A percentile compares a stretch with the other conserved stretches of the same genome.
These are phyloP conservation scores for Wallacemonas sp. DNA, from an alignment of 208 protist genomes.

Conservation along the genomic window DNA sequence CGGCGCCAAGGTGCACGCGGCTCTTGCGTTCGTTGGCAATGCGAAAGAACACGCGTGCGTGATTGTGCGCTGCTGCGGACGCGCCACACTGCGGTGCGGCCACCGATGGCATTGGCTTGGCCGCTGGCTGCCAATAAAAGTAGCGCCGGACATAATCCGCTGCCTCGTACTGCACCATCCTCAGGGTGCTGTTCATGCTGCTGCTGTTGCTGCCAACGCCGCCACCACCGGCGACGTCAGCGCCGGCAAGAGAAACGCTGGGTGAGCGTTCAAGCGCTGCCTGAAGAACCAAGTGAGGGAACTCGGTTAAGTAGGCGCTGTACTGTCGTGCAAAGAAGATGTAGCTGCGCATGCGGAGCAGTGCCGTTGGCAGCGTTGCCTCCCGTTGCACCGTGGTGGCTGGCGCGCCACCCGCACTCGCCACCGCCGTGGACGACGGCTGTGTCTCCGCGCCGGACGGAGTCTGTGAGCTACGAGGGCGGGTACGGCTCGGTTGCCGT, in stretches of 20 bases:
- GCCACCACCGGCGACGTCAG: not conserved
- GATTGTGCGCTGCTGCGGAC: no score
- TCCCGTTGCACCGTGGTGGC: no score
- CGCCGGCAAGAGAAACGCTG: conserved; percentile 12
- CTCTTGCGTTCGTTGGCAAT: conserved; percentile 11
- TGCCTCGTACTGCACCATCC: conserved; percentile 26
- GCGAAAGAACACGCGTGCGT: conserved; percentile 10
- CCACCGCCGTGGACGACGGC: not conserved
- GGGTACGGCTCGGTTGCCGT: not conserved
- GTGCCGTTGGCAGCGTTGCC: conserved; percentile 18
- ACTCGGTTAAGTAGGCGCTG: conserved; percentile 44
- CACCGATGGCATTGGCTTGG: not conserved
- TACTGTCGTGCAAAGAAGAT: conserved; percentile 74
- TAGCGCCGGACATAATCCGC: conserved; percentile 15
- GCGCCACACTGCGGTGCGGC: no score
- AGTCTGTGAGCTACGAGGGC: no score
- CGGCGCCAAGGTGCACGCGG: conserved; percentile 38
- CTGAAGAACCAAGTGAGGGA: conserved; percentile 52
- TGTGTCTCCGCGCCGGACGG: not conserved
- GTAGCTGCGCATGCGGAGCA: conserved; percentile 58
- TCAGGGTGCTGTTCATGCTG: not conserved
- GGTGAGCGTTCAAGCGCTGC: conserved; percentile 43
- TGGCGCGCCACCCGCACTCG: not conserved
- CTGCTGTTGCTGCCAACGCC: not conserved
- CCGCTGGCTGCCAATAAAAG: conserved; percentile 7